Evolutionary conservation across 208 protist genomes (phyloP), one percentile per base, ranked within the genome.

Genomic region (Angomonas deanei): DNA sequence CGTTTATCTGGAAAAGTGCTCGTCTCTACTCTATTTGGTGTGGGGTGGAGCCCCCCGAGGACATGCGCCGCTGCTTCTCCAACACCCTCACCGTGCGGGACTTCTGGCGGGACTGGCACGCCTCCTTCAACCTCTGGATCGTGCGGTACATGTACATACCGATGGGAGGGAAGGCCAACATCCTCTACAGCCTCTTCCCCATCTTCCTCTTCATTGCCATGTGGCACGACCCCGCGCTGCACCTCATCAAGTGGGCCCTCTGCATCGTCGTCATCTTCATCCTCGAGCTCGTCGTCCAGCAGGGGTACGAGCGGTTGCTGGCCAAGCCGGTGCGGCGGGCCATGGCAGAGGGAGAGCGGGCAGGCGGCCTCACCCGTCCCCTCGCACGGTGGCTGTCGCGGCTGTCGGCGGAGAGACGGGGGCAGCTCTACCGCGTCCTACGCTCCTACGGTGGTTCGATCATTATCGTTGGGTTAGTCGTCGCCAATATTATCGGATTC

Each of bases 61-160:
- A 97, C 61, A 95, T 97, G 89, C 74, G 60, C 4, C 73, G 84
- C 24, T 97, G 92, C 75, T 84, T 97, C 54, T 69, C 56, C 32
- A 94, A 93, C 61, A 93, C 85, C 21, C 76, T 86, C 28, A 92
- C 78, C 19, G 82, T 98, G 19, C 70, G 60, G 3, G 87, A 76
- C 38, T 98, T 97, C 75, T 98, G 96, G 94, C 69, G 89, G 31
- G 82, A 88, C 65, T 97, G 96, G 94, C 93, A 98, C 68, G 78
- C 85, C 24, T 91, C 82, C 21, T 93, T 98, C 68, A 97, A 98
- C 66, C 66, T 94, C 49, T 97, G 93, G 89, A 86, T 97, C 48
- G 78, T 97, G 52, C 87, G 93, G 26, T 98, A 97, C 76, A 82
- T 97, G 76, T 97, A 97, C 74, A 82, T 97, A 24, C 94, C 94